phyloP scores from a whole-genome alignment of 1,284 basidiomycete species.

The Boletus calvinii region DNA sequence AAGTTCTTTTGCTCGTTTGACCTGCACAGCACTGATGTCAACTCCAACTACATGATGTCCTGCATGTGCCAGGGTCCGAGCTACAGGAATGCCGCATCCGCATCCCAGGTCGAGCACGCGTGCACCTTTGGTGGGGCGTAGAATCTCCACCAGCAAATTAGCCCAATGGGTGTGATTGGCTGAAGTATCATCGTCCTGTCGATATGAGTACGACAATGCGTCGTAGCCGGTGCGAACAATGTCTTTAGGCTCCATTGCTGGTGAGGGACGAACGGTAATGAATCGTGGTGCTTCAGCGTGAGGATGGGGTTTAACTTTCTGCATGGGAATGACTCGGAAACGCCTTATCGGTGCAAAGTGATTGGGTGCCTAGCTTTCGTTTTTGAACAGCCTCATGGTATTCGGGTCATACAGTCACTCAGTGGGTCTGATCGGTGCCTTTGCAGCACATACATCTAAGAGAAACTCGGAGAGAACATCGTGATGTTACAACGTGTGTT shows the following conservation, averaged over 20 bases:
- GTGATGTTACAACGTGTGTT: conserved; percentile 11
- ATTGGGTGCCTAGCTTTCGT: background rate
- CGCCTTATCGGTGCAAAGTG: conserved; percentile 11
- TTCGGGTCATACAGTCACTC: too few species aligned
- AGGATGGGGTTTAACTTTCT: background rate
- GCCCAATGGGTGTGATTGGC: conserved; percentile 1
- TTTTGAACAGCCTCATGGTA: background rate
- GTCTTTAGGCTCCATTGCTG: conserved; percentile 10
- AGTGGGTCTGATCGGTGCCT: background rate
- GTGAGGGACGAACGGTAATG: conserved; percentile 24
- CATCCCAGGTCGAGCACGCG: conserved; percentile 11
- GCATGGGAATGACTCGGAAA: conserved; percentile 4
- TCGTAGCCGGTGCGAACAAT: conserved; percentile 5
- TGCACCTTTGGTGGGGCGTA: background rate
- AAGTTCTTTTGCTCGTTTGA: conserved; percentile 12
- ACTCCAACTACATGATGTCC: conserved; percentile 10
- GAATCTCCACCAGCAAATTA: conserved; percentile 1
- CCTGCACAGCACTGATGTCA: conserved; percentile 7
- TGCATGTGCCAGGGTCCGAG: conserved; percentile 5
- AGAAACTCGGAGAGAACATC: background rate
- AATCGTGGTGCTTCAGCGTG: conserved; percentile 7
- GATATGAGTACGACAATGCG: conserved; percentile 1
- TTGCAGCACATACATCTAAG: background rate
- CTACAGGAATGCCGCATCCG: conserved; percentile 14
- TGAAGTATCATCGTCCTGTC: background rate